Conservation (phyloP, 2,329 filamentous ascomycete genomes). For the Fusarium sp. region DNA sequence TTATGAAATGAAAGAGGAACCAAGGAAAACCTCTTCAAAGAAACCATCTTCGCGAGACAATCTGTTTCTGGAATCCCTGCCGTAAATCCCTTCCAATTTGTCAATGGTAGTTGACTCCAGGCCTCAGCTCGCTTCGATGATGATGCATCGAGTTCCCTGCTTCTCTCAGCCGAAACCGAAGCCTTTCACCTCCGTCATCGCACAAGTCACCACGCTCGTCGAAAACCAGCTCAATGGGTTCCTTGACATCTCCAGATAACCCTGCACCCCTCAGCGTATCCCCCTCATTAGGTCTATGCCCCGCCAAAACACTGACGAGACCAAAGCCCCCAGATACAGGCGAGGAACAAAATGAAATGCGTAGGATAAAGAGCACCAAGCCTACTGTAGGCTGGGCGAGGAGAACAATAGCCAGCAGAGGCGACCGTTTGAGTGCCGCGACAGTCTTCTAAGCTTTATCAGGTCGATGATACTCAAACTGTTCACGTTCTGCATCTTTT, state of each 20-base stretch:
- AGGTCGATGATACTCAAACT: not conserved
- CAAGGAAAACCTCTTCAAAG: not conserved
- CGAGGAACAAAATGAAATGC: not conserved
- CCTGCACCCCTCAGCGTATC: not conserved
- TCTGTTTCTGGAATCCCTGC: not conserved
- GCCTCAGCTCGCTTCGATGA: not conserved
- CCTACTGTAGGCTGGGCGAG: not conserved
- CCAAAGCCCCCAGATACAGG: not conserved
- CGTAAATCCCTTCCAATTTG: not conserved
- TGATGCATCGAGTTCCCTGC: not conserved
- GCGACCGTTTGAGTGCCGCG: not conserved
- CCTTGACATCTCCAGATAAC: not conserved
- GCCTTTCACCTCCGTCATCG: not conserved
- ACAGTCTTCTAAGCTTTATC: not conserved
- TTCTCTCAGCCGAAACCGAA: not conserved
- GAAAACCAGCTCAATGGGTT: not conserved
- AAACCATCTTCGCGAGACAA: not conserved
- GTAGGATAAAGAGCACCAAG: not conserved
- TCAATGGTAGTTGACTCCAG: not conserved
- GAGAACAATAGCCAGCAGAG: not conserved
- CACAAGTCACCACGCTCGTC: not conserved
- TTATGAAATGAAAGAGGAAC: not conserved
- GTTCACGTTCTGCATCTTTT: not conserved
- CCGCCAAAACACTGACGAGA: not conserved
- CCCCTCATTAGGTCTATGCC: fast-evolving